Evolutionary conservation across 495 filamentous ascomycete genomes (phyloP), one percentile per base, ranked within the genome.

Genomic region (Lichenothelia convexa): DNA sequence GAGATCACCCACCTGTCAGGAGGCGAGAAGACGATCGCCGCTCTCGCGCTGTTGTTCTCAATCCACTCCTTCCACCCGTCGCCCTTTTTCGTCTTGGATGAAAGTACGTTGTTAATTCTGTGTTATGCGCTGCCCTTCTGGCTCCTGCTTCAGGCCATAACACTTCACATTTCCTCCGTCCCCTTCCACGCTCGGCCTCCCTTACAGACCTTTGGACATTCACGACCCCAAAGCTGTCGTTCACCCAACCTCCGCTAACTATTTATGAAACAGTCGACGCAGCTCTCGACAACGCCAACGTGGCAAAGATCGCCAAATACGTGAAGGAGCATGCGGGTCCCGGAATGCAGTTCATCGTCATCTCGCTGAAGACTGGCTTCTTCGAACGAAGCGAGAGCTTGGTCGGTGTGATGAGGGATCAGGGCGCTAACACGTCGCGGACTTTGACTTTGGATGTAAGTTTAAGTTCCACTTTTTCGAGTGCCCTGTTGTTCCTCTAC

Each of bases 301-400:
- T 94, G 15, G 76, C 82, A 36, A 83, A 87, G 50, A 86, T 99
- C 58, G 83, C 80, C 45, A 82, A 84, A 51, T 95, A 95, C 51
- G 91, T 99, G 40, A 72, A 77, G 18, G 80, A 85, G 46, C 87
- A 94, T 55, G 84, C 89, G 0, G 81, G 82, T 4, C 89, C 91
- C 4, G 89, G 89, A 3, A 93, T 94, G 80, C 89, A 99, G 64
- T 99, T 99, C 50, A 87, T 99, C 43, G 91, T 99, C 33, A 95
- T 99, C 54, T 78, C 70, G 58, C 63, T 95, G 52, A 95, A 99
- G 68, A 77, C 80, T 0, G 85, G 81, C 1, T 60, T 99, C 18
- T 99, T 95, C 58, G 83, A 95, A 58, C 73, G 80, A 47, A 89
- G 80, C 50, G 84, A 97, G 64, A 82, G 80, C 33, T 54, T 99